Evolutionary conservation across 768 basidiomycete genomes (phyloP), one percentile per base, ranked within the genome.

Genomic region (Leccinum rimulosum): DNA sequence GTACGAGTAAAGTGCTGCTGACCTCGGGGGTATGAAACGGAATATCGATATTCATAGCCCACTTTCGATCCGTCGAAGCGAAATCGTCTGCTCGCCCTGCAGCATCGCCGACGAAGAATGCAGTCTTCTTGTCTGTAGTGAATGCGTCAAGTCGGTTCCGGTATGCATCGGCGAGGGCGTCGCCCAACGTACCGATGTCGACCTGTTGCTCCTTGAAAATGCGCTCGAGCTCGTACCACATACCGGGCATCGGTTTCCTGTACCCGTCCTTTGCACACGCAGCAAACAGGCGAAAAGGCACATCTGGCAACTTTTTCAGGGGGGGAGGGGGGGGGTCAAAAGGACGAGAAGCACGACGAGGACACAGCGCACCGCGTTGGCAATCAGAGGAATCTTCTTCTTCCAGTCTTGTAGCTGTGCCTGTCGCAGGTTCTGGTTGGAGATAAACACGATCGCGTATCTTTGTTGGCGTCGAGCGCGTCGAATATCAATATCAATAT

Each of bases 71-170:
- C 0, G 88, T 89, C 60, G 86, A 85, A 7, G 88, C 82, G 69
- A 90, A 91, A 74, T 97, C 95, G 28, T 74, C 72, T 49, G 79
- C 74, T 49, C 95, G 84, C 11, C 94, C 95, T 11, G 93, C 95
- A 2, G 93, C 93, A 65, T 97, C 95, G 3, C 95, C 95, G 1
- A 96, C 87, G 64, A 89, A 95, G 65, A 91, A 90, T 0, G 91
- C 88, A 1, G 76, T 47, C 0, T 67, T 58, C 62, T 84, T 80
- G 70, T 95, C 93, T 95, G 66, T 0, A 33, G 17, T 30, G 15
- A 33, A 45, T n/a, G 31, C 3, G 17, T 49, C 43, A 31, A n/a
- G 12, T 40, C 27, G 27, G 25, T 9, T 7, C 40, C 15, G 11
- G 3, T 0, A 52, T 17, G 17, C n/a, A n/a, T n/a, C n/a, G n/a